Base-by-base conservation (phyloP, 2,329 filamentous ascomycete species). In the Zymoseptoria ardabiliae region DNA sequence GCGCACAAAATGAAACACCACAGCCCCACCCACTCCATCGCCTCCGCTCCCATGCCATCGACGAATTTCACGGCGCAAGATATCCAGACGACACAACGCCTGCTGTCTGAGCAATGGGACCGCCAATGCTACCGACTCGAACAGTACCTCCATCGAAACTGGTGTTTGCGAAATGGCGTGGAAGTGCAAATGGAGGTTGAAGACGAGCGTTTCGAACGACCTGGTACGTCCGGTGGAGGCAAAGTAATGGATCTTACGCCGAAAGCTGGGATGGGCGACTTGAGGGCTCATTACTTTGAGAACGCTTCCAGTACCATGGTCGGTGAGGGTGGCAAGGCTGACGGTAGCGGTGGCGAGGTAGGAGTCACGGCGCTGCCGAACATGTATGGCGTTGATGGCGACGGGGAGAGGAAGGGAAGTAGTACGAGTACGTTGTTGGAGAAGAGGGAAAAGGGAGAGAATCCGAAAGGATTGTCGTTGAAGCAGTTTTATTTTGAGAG, bases 31-130 rank as follows among this genome's bases (percentile, higher is more conserved):
- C 49, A 28, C 4, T 57, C 56, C 4, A 8, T 28, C 28, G 58
- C 63, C 13, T 64, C 67, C 3, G 56, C 67, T 22, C 50, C 65
- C 11, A 65, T 66, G 10, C 66, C 69, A 5, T 54, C 65, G 1
- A 54, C 64, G 21, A 53, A 50, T 23, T 71, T 76, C 17, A 78
- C 77, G 1, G 75, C 79, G n/a, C 78, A 80, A 61, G 78, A 81
- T 60, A 78, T 80, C 53, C 77, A 78, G 60, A 78, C 77, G 6
- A 78, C 78, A 0, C 71, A 80, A 9, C 73, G 74, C 4, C 67
- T 80, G 0, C 74, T 81, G 0, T 74, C 77, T 35, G 78, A 81
- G 59, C 78, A 78, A 63, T 81, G 78, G 78, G 75, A 77, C 45
- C 71, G 78, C 17, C 78, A 81, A 64, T 75, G 76, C 57, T 77